phyloP scores from a whole-genome alignment of 2,329 filamentous ascomycete species.

The Colletotrichum siamense region DNA sequence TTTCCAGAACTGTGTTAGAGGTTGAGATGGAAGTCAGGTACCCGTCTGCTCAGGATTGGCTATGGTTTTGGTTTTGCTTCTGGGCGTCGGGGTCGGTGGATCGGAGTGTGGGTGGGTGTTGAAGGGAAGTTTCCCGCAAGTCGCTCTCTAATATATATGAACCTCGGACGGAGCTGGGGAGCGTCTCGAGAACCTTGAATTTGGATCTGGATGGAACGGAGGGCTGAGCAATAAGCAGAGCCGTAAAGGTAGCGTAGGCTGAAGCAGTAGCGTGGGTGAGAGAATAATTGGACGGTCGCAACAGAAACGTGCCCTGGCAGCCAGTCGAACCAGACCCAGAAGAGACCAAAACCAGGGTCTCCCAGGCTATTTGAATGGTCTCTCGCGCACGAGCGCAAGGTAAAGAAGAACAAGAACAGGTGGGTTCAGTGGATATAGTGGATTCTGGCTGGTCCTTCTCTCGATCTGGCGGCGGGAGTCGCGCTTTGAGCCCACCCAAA shows the following conservation, averaged over 20 bases:
- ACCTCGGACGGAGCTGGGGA: conserved; percentile 18
- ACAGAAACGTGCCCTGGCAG: background rate
- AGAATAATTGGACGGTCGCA: conserved; percentile 10
- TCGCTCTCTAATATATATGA: conserved; percentile 16
- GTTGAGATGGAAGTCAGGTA: conserved; percentile 17
- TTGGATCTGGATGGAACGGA: background rate
- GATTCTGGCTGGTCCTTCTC: conserved; percentile 4
- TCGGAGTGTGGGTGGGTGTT: background rate
- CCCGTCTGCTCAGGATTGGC: background rate
- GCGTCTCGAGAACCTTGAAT: conserved; percentile 13
- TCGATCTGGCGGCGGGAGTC: conserved; percentile 6
- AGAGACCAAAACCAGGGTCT: conserved; percentile 1
- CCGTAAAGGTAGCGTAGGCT: background rate
- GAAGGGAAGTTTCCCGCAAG: conserved; percentile 8
- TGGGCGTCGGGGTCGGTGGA: background rate
- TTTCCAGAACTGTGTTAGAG: conserved; percentile 6
- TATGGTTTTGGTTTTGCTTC: background rate
- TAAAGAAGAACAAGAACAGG: conserved; percentile 12
- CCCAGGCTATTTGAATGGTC: conserved; percentile 12
- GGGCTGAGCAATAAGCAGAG: background rate
- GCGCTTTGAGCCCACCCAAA: conserved; percentile 2
- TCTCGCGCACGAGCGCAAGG: background rate
- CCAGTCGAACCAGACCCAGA: background rate
- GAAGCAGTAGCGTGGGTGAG: conserved; percentile 17
- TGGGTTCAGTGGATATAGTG: conserved; percentile 1